Base-by-base conservation (phyloP, 805 yeast genomes). In the Scheffersomyces ergatensis region DNA sequence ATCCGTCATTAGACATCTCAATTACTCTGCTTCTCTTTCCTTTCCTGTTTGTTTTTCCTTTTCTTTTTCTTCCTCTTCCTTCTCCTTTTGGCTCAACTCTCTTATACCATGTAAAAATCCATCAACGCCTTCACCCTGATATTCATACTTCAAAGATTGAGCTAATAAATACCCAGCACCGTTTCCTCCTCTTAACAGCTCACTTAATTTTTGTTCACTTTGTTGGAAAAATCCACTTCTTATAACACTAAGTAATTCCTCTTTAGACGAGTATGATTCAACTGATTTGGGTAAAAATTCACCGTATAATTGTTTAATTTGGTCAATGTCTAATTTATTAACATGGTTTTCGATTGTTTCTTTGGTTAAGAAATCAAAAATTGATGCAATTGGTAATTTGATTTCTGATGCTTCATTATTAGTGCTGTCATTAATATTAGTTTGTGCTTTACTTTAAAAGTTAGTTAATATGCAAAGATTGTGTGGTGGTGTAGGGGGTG, bases 41-140 rank as follows among this genome's bases (percentile, higher is more conserved):
- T n/a, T n/a, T n/a, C n/a, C n/a, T n/a, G n/a, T n/a, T n/a, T n/a
- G n/a, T n/a, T n/a, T n/a, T n/a, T 29, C 18, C 8, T 12, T 29
- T 13, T 29, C 32, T 14, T 14, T 29, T 29, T 29, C 32, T 17
- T 38, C 26, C 5, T 38, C 20, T 7, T 16, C 23, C 20, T 38
- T 34, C 16, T 43, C 46, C 16, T 50, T 47, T 33, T 50, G 47
- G 20, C 57, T 53, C 40, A 50, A 31, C 37, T 57, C 52, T 39
- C 77, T 60, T 9, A 72, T 54, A 4, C 77, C 78, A 14, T 54
- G 49, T 46, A 80, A 54, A 44, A 77, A 78, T 12, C 72, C 72
- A 27, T 66, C 74, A 26, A 78, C 57, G 1, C 84, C 84, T 53
- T 80, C 84, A 8, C 83, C 83, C 8, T 55, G 38, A 47, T 80